Base-by-base conservation (phyloP, 2,329 filamentous ascomycete species). In the Colletotrichum noveboracense region DNA sequence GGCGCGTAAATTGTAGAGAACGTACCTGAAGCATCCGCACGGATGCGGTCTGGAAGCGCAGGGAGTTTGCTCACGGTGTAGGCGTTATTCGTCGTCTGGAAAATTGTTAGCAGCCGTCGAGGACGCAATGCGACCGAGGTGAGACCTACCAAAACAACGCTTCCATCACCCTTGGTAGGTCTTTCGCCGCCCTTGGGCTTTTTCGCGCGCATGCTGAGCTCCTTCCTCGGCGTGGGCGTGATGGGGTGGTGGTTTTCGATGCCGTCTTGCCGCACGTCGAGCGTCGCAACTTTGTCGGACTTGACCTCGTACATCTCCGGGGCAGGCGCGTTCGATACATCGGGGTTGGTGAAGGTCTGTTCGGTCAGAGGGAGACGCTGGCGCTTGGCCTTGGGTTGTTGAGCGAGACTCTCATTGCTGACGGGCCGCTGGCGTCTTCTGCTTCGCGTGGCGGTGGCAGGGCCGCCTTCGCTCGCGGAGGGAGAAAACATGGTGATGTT, bases 21-120 rank as follows among this genome's bases (percentile, higher is more conserved):
- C 91, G 83, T 89, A 96, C 94, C 90, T 82, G 89, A 88, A 74
- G 91, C 88, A 80, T 93, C 90, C 78, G 91, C 86, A 78, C 93
- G 92, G 77, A 98, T 91, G 80, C 93, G 91, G 80, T 96, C 93
- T 65, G 96, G 96, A 28, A 97, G 90, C 71, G 94, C 93, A 73
- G 95, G 95, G 36, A 98, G 90, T 84, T 96, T 96, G 84, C 94
- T 95, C 77, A 98, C 94, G 58, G 91, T 94, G 83, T 97, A 98
- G 78, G 95, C 94, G 82, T 93, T 93, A 81, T 95, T 98, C 81
- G 93, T 95, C 52, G 95, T 95, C 94, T 97, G 76, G 78, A 68
- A 69, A n/a, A 70, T 78, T 16, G n/a, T 76, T 61, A 73, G 58
- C 66, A 73, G 76, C 56, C 24, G 21, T 38, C 64, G 75, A 10